Evolutionary conservation across 148 eudicot genomes (phyloP).

Genomic region (Fagopyrum homotropicum): DNA sequence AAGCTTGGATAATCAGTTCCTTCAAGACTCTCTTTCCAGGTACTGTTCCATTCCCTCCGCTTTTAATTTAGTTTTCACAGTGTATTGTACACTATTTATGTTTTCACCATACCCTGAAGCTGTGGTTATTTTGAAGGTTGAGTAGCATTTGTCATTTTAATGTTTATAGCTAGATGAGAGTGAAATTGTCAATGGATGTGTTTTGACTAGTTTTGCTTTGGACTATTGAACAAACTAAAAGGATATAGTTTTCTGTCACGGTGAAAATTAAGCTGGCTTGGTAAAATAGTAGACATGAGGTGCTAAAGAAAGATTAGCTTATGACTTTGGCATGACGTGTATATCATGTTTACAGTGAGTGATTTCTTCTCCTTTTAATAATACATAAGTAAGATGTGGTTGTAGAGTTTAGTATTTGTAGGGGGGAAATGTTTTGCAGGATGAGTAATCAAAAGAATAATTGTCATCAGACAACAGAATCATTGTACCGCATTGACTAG

Average conservation of each 20-base stretch:
- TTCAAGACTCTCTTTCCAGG: constrained; percentile 91
- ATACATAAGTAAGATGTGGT: too few relatives aligned
- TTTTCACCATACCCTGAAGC: background rate
- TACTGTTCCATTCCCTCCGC: constrained; percentile 19
- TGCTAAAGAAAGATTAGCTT: background rate
- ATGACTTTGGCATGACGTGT: background rate
- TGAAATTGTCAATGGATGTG: background rate
- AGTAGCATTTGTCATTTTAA: background rate
- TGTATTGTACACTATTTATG: background rate
- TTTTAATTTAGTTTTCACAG: background rate
- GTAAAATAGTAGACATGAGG: background rate
- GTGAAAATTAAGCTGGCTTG: background rate
- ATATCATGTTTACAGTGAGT: background rate
- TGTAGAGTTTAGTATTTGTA: background rate
- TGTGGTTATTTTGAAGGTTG: background rate
- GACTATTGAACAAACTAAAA: background rate
- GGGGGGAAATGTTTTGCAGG: background rate
- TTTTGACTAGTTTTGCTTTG: background rate
- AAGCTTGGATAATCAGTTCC: constrained; percentile 79
- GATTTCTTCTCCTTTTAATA: too few relatives aligned
- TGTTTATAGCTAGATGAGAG: background rate
- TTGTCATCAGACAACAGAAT: background rate
- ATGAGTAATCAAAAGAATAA: background rate
- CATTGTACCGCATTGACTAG: background rate
- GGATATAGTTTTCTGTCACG: background rate